These are phyloP conservation scores for Penicillium sp. DNA, from an alignment of 2,329 filamentous ascomycete species.

Conservation along the genomic window DNA sequence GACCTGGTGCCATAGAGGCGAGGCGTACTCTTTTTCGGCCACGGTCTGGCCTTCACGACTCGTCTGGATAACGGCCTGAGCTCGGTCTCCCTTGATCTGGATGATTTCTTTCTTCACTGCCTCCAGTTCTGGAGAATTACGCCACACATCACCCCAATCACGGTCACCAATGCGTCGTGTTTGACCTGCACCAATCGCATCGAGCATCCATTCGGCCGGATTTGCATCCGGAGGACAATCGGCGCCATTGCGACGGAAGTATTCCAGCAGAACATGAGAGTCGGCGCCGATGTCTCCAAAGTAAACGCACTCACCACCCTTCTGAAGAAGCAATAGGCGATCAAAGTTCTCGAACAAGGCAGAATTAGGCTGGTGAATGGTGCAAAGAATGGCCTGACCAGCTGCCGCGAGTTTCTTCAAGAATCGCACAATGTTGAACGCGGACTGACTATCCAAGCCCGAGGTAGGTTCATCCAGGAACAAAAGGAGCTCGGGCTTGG, in stretches of 20 bases:
- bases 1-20: slow-evolving; percentile 76
- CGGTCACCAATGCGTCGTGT: slow-evolving; percentile 69
- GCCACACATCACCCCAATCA: slow-evolving; percentile 82
- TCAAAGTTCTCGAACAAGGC: slow-evolving; percentile 61
- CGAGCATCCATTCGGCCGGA: slow-evolving; percentile 53
- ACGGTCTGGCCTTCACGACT: slow-evolving; percentile 45
- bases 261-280: slow-evolving; percentile 51
- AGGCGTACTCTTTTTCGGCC: slow-evolving; percentile 76
- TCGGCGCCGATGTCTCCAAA: slow-evolving; percentile 57
- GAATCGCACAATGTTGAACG: slow-evolving; percentile 62
- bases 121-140: slow-evolving; percentile 69
- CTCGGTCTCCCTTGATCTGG: slow-evolving; percentile 65
- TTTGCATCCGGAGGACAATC: slow-evolving; percentile 54
- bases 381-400: slow-evolving; percentile 62
- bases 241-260: slow-evolving; percentile 56
- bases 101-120: slow-evolving; percentile 66
- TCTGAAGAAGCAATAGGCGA: slow-evolving; percentile 56
- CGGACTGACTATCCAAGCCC: slow-evolving; percentile 59
- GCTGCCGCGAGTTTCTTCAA: slow-evolving; percentile 60
- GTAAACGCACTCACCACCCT: slow-evolving; percentile 57
- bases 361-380: slow-evolving; percentile 62
- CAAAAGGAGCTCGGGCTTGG: slow-evolving; percentile 56
- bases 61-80: slow-evolving; percentile 45
- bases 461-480: slow-evolving; percentile 66
- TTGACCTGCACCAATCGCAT: slow-evolving; percentile 73